Conservation (phyloP, 345 rosid genomes). For the Bruguiera parviflora region DNA sequence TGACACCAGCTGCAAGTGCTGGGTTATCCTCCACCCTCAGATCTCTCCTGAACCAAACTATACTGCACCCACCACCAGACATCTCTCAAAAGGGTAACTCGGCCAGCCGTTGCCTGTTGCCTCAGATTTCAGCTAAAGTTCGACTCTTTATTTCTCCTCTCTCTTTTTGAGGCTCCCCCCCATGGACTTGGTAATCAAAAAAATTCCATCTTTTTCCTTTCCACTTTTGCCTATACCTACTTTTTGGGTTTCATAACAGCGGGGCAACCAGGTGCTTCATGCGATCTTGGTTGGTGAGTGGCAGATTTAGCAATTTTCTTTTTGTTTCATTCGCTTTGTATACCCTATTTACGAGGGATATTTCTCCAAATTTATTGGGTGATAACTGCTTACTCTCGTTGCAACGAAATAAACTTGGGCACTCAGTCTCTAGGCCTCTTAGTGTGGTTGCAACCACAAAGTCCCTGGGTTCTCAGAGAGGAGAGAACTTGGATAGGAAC, state of each 20-base stretch:
- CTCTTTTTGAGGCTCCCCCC: background rate
- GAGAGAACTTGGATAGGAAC: no score
- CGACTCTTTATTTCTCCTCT: slow-evolving; percentile 6
- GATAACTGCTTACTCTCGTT: background rate
- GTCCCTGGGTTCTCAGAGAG: background rate
- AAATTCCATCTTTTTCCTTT: background rate
- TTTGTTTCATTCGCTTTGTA: background rate
- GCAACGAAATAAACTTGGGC: slow-evolving; percentile 1
- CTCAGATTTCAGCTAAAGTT: slow-evolving; percentile 14
- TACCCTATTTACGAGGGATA: background rate
- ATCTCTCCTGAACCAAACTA: slow-evolving; percentile 99
- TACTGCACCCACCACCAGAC: slow-evolving; percentile 81
- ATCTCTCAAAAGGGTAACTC: slow-evolving; percentile 33
- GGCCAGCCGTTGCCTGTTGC: slow-evolving; percentile 23
- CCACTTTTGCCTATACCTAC: slow-evolving; percentile 6
- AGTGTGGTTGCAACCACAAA: slow-evolving; percentile 6
- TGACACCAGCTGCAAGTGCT: slow-evolving; percentile 86
- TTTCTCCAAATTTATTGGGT: background rate
- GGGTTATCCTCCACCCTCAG: slow-evolving; percentile 96
- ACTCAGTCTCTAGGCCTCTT: background rate
- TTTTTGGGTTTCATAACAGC: background rate
- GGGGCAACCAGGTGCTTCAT: background rate
- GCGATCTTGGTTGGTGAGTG: background rate
- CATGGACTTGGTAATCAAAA: background rate
- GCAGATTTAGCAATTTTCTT: background rate